Percentiles rank a stretch among this genome's conserved stretches.
Evolutionary conservation across 1,139 yeast genomes (phyloP).

Genomic region (Debaryomyces udenii): DNA sequence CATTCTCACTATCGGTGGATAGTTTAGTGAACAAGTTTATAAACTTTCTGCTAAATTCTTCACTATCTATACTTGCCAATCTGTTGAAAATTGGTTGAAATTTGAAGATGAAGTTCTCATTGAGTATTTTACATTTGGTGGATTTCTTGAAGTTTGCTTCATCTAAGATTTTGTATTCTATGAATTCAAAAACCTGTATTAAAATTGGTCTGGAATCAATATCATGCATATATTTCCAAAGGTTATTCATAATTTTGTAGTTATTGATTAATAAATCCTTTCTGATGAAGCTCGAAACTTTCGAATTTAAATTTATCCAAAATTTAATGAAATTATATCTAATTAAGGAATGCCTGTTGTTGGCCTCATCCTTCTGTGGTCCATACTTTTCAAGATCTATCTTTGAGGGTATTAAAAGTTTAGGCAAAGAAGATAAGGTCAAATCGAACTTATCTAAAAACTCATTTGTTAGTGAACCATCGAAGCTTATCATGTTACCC

Average conservation of each 20-base stretch:
- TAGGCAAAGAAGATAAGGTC: constrained; percentile 61
- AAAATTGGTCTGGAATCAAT: constrained; percentile 54
- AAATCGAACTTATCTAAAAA: constrained; percentile 71
- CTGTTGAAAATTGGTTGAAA: constrained; percentile 56
- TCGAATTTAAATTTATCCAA: constrained; percentile 56
- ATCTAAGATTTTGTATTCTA: constrained; percentile 53
- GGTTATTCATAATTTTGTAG: constrained; percentile 57
- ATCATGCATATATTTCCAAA: constrained; percentile 64
- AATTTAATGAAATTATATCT: constrained; percentile 63
- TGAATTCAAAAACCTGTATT: constrained; percentile 43
- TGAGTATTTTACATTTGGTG: constrained; percentile 74
- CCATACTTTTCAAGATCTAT: constrained; percentile 34
- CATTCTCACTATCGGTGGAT: constrained; percentile 55
- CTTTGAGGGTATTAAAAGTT: constrained; percentile 59
- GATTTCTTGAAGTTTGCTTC: constrained; percentile 68
- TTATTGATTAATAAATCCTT: constrained; percentile 64
- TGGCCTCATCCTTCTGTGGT: constrained; percentile 17
- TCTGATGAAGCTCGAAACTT: constrained; percentile 55
- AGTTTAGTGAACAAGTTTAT: constrained; percentile 54
- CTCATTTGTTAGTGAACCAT: constrained; percentile 55
- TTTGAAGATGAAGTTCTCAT: constrained; percentile 72
- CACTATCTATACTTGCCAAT: constrained; percentile 25
- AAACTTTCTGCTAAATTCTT: constrained; percentile 31
- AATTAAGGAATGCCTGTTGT: constrained; percentile 41
- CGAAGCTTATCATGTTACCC: constrained; percentile 51